phyloP scores from a whole-genome alignment of 2,329 filamentous ascomycete genomes.

The Emmonsia crescens region DNA sequence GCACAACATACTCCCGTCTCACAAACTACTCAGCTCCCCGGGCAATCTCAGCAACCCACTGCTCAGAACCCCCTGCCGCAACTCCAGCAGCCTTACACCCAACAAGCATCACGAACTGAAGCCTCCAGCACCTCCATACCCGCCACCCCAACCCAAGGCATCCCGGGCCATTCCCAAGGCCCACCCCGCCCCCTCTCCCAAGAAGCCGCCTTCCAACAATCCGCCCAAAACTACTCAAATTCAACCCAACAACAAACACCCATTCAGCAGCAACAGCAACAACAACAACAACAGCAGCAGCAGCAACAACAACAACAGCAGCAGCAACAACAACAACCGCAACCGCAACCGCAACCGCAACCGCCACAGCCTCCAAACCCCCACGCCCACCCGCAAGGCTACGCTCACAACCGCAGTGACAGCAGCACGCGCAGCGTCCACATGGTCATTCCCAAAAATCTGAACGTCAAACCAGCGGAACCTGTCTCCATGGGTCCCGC shows the following conservation, averaged over 20 bases:
- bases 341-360: conserved; percentile 18
- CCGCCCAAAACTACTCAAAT: conserved; percentile 34
- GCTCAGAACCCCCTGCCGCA: not conserved
- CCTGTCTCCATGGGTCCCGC: conserved; percentile 61
- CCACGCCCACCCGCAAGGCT: conserved; percentile 33
- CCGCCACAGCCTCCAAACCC: conserved; percentile 21
- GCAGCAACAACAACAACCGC: conserved; percentile 19
- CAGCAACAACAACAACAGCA: conserved; percentile 19
- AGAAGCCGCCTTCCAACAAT: conserved; percentile 36
- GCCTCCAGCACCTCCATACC: conserved; percentile 25
- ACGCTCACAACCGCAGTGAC: conserved; percentile 31
- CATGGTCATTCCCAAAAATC: conserved; percentile 71
- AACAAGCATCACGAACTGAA: conserved; percentile 23
- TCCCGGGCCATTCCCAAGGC: conserved; percentile 21
- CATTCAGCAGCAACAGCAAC: conserved; percentile 18
- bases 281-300: conserved; percentile 20
- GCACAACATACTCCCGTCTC: conserved; percentile 19
- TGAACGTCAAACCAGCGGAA: conserved; percentile 60
- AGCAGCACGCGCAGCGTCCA: conserved; percentile 44
- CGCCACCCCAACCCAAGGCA: conserved; percentile 20
- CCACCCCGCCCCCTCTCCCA: conserved; percentile 35
- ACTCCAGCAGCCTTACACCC: conserved; percentile 17
- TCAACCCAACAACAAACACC: conserved; percentile 16
- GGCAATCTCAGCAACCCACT: conserved; percentile 4
- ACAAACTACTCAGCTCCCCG: conserved; percentile 10